Base-by-base conservation (phyloP, 371 early-diverging fungal species). In the Aphelidium insulamus region DNA sequence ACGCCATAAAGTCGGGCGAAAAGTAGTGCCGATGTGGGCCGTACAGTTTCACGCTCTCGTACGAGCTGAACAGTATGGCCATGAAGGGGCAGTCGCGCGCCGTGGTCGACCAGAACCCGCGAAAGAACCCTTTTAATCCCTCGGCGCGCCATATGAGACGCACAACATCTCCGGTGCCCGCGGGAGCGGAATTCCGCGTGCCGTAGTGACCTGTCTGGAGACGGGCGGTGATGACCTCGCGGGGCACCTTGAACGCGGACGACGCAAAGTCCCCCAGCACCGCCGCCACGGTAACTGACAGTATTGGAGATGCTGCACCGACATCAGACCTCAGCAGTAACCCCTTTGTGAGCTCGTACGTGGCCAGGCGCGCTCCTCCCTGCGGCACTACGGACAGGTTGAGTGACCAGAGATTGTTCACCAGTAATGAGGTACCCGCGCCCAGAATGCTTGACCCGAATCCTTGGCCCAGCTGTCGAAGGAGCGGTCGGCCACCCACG, bases 11-110 rank as follows among this genome's bases (percentile, higher is more conserved):
- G 28, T 26, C 49, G 42, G 17, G 49, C 34, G 21, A 50, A 45
- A 26, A 49, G 37, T 49, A 52, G 35, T 60, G 55, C 29, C 67
- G 70, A 36, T 79, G 76, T n/a, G n/a, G n/a, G n/a, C n/a, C n/a
- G 32, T 57, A 55, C 9, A 66, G 64, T 37, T 80, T 80, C 45
- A 80, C 69, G 38, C 65, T 66, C 42, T 80, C 81, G 41, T 80
- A 80, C 3, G 76, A 71, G 7, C 69, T 69, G 26, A 80, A 60
- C 35, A 80, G 54, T 34, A 80, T 72, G 19, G 73, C 55, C 80
- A 80, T 80, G 59, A 80, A 80, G 0, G 80, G 80, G 32, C 67
- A 71, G 44, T 77, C 78, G 26, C 76, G 56, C 4, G 67, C 67
- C 9, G 72, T 68, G 18, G 72, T 77, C 29, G 69, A 60, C 69